Base-by-base conservation (phyloP, 106 monocot genomes). In the Dactylorhiza incarnata region DNA sequence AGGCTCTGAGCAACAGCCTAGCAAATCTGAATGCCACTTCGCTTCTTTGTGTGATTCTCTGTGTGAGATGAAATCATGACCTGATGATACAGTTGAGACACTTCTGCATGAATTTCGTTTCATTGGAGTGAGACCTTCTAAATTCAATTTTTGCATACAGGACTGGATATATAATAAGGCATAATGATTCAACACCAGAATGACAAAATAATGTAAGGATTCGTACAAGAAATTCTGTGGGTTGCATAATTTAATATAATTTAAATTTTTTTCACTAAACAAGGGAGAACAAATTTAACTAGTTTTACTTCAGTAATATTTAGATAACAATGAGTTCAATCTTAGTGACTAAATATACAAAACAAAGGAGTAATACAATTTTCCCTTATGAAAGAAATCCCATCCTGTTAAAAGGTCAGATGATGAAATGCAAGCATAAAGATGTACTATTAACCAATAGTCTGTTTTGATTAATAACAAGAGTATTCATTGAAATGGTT, bases 1-100 rank as follows among this genome's bases (percentile, higher is more conserved):
- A 71, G 92, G 92, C 25, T 89, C 88, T 44, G 86, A 76, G 62
- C 88, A 92, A 62, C 92, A 92, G 72, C 73, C 88, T 48, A 92
- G 92, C 59, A 92, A 77, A 89, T 92, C 92, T 10, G 86, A 66
- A 77, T 85, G 75, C 92, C 92, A 92, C 43, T 88, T 84, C 49
- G 77, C 92, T 62, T 81, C 74, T 62, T 53, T 72, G 23, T 71
- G 20, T 47, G 79, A 85, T 61, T 75, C 81, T 80, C 76, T 87
- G n/a, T 29, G 58, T 77, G 83, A 81, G 24, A 81, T 79, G 37
- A 83, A 78, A 46, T 87, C 87, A 77, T 74, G 78, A 49, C 81
- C 81, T 45, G 86, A 91, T 76, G 84, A 81, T 74, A 81, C 74
- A 45, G 84, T 73, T 72, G 88, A 84, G 71, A 48, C 6, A 73